A percentile compares a stretch with the other conserved stretches of the same genome.
phyloP scores from a whole-genome alignment of 805 yeast species.

The Ogataea polymorpha region DNA sequence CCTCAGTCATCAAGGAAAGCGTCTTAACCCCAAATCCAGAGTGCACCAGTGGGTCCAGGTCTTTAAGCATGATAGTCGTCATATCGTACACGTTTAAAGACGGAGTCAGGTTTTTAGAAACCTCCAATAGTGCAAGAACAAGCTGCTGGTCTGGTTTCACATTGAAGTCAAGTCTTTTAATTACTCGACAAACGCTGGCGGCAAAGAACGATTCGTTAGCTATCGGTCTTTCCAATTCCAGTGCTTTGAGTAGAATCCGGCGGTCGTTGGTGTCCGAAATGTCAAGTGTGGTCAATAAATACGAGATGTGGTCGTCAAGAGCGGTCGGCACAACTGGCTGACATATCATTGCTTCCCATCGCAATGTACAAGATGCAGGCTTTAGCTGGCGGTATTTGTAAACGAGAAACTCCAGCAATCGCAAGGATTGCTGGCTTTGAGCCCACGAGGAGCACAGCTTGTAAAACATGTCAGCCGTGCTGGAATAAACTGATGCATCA shows the following conservation, averaged over 20 bases:
- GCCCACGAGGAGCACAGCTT: slow-evolving; percentile 8
- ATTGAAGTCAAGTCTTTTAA: not conserved
- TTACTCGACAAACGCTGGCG: slow-evolving; percentile 1
- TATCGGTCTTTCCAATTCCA: not conserved
- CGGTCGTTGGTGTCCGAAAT: not conserved
- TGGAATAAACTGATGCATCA: slow-evolving; percentile 10
- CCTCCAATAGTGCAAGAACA: slow-evolving; percentile 8
- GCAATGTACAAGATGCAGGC: slow-evolving; percentile 1
- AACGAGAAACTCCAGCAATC: slow-evolving; percentile 2
- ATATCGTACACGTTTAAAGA: slow-evolving; percentile 19
- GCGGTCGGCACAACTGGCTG: not conserved
- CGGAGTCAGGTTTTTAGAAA: slow-evolving; percentile 1
- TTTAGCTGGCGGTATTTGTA: slow-evolving; percentile 1
- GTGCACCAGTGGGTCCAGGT: slow-evolving; percentile 6
- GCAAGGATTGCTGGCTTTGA: not conserved
- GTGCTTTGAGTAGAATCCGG: not conserved
- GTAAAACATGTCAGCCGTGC: slow-evolving; percentile 11
- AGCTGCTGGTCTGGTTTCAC: slow-evolving; percentile 6
- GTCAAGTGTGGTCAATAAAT: slow-evolving; percentile 4
- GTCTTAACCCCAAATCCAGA: slow-evolving; percentile 6
- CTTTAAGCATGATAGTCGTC: slow-evolving; percentile 19
- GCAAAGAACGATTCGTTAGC: not conserved
- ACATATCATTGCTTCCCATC: slow-evolving; percentile 4
- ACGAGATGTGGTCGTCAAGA: slow-evolving; percentile 3
- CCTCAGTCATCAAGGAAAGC: slow-evolving; percentile 17